A percentile compares a stretch with the other conserved stretches of the same genome.
Conservation (phyloP, 495 filamentous ascomycete species). For the Hyaloscypha finlandica region DNA sequence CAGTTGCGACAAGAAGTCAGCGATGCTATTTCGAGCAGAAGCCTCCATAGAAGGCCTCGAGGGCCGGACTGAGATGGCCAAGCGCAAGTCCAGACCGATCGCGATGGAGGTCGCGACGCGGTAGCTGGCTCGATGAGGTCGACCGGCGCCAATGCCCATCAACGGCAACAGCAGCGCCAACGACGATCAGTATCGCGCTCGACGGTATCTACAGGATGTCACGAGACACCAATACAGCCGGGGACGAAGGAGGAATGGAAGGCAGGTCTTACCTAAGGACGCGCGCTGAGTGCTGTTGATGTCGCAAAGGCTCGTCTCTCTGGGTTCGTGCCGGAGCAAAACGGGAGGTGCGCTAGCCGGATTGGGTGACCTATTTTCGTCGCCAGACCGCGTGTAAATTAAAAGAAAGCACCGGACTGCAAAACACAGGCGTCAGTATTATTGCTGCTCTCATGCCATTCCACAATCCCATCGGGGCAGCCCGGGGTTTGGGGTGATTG, state of each 20-base stretch:
- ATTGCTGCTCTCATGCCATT: not conserved
- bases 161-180: conserved; percentile 19
- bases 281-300: conserved; percentile 17
- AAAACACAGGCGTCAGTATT: conserved; percentile 11
- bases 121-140: conserved; percentile 19
- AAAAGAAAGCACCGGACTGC: not conserved
- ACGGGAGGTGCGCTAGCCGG: conserved; percentile 9
- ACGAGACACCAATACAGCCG: conserved; percentile 31
- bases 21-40: conserved; percentile 35
- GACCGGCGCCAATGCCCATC: conserved; percentile 26
- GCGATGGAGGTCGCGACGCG: conserved; percentile 35
- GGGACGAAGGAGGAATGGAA: conserved; percentile 25
- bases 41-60: conserved; percentile 30
- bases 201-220: conserved; percentile 26
- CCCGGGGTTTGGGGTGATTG: not conserved
- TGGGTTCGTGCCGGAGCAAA: not conserved
- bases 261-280: conserved; percentile 34
- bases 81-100: conserved; percentile 24
- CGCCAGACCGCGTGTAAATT: not conserved
- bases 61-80: conserved; percentile 29
- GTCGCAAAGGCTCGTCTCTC: conserved; percentile 11
- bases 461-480: conserved; percentile 5
- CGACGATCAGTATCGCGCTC: conserved; percentile 11
- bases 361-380: conserved; percentile 2
- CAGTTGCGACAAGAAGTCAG: conserved; percentile 50